A percentile compares a stretch with the other conserved stretches of the same genome.
Evolutionary conservation across 257 asterid genomes (phyloP).

Genomic region (Coffea eugenioides): DNA sequence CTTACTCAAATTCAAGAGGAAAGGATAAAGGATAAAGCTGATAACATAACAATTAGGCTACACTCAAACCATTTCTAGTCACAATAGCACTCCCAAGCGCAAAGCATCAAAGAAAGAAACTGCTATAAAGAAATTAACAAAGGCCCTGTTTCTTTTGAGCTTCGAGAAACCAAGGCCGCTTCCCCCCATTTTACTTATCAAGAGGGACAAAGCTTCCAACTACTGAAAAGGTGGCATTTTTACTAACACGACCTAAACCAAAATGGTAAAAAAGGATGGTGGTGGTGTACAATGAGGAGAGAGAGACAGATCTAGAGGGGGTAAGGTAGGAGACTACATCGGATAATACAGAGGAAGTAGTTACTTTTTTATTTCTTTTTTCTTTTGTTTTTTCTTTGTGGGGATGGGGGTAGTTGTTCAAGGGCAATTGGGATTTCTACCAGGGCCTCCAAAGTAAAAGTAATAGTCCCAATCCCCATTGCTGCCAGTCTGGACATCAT

Average conservation of each 20-base stretch:
- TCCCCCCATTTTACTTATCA: conserved; percentile 32
- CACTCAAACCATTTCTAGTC: not conserved
- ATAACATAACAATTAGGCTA: not conserved
- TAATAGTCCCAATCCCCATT: conserved; percentile 85
- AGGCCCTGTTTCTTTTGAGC: conserved; percentile 45
- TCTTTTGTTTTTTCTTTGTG: too few species aligned
- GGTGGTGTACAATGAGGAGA: conserved; percentile 26
- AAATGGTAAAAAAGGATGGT: not conserved
- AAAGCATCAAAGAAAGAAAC: conserved; percentile 24
- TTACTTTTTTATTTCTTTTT: too few species aligned
- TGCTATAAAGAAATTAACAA: conserved; percentile 36
- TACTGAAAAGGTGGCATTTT: conserved; percentile 33
- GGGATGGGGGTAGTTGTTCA: too few species aligned
- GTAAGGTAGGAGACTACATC: conserved; percentile 14
- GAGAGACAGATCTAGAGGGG: not conserved
- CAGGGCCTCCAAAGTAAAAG: conserved; percentile 73
- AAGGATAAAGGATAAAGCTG: too few species aligned
- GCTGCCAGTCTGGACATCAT: conserved; percentile 74
- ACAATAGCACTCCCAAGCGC: conserved; percentile 19
- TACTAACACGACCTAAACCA: conserved; percentile 35
- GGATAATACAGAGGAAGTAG: too few species aligned
- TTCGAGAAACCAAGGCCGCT: conserved; percentile 49
- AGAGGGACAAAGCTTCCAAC: conserved; percentile 47
- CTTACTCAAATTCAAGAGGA: too few species aligned
- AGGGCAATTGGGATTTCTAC: too few species aligned